These are phyloP conservation scores for Apiotrichum porosum DNA, from an alignment of 1,284 basidiomycete species.

Conservation along the genomic window DNA sequence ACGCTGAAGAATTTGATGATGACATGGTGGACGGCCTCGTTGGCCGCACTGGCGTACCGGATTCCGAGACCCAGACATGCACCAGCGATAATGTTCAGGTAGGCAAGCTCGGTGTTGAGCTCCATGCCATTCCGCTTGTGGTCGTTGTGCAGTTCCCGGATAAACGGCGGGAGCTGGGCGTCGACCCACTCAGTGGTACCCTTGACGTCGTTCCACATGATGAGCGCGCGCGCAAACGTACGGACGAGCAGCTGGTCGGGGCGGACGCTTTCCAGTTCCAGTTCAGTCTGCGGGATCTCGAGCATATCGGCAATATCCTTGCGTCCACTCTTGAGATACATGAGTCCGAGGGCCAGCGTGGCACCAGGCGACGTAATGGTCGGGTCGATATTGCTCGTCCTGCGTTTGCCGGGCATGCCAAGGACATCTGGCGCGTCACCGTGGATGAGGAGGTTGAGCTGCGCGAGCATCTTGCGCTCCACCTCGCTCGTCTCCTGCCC, in stretches of 20 bases:
- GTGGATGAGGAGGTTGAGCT: constrained; percentile 65
- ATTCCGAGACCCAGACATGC: constrained; percentile 86
- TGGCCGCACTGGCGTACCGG: constrained; percentile 88
- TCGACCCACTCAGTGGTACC: constrained; percentile 75
- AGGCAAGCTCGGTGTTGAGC: constrained; percentile 75
- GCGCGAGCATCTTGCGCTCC: constrained; percentile 63
- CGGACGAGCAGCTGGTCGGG: constrained; percentile 81
- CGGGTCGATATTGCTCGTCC: constrained; percentile 58
- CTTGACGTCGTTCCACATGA: constrained; percentile 78
- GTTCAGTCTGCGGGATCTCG: constrained; percentile 70
- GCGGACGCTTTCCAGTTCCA: constrained; percentile 76
- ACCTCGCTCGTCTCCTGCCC: constrained; percentile 55
- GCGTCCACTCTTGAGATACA: constrained; percentile 82
- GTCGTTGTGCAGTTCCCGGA: constrained; percentile 58
- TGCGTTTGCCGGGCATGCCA: constrained; percentile 4
- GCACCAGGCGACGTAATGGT: constrained; percentile 87
- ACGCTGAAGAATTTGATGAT: constrained; percentile 76
- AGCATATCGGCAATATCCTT: constrained; percentile 80
- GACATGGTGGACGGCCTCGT: constrained; percentile 75
- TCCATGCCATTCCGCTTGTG: constrained; percentile 52
- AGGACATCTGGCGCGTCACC: constrained; percentile 53
- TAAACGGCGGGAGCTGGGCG: constrained; percentile 65
- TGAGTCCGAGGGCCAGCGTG: constrained; percentile 80
- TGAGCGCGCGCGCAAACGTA: constrained; percentile 69
- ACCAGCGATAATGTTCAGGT: constrained; percentile 82